phyloP scores from a whole-genome alignment of 805 yeast genomes.

The Zygosaccharomyces gambellarensis region DNA sequence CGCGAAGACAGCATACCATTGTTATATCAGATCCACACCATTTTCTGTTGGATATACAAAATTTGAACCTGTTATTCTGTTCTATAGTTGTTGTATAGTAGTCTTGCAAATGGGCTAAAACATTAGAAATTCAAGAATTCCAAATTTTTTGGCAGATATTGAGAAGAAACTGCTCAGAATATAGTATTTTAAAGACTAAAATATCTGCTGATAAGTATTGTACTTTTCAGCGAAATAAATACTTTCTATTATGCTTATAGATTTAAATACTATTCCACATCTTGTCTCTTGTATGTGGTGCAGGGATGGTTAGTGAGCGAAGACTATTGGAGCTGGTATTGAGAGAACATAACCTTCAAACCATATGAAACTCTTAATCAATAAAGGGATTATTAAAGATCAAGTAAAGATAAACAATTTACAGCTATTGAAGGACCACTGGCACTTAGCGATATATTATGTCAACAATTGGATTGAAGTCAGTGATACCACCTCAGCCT shows the following conservation, averaged over 20 bases:
- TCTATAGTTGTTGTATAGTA: too few relatives aligned
- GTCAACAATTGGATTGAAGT: slow-evolving; percentile 26
- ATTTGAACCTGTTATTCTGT: neutral
- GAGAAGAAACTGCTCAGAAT: too few relatives aligned
- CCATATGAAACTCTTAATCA: neutral
- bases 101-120: too few relatives aligned
- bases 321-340: neutral
- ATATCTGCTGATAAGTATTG: neutral
- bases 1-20: too few relatives aligned
- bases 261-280: neutral
- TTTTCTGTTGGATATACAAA: too few relatives aligned
- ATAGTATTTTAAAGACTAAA: too few relatives aligned
- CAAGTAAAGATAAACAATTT: neutral
- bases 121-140: too few relatives aligned
- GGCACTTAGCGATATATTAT: slow-evolving; percentile 7
- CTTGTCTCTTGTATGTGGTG: neutral
- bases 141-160: too few relatives aligned
- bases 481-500: slow-evolving; percentile 72
- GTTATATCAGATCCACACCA: too few relatives aligned
- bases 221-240: neutral
- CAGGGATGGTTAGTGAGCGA: neutral
- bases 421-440: neutral
- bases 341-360: neutral
- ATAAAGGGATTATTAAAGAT: neutral
- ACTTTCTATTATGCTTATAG: neutral